These are phyloP conservation scores for Leptosphaerulina australis DNA, from an alignment of 2,329 filamentous ascomycete genomes.

Conservation along the genomic window DNA sequence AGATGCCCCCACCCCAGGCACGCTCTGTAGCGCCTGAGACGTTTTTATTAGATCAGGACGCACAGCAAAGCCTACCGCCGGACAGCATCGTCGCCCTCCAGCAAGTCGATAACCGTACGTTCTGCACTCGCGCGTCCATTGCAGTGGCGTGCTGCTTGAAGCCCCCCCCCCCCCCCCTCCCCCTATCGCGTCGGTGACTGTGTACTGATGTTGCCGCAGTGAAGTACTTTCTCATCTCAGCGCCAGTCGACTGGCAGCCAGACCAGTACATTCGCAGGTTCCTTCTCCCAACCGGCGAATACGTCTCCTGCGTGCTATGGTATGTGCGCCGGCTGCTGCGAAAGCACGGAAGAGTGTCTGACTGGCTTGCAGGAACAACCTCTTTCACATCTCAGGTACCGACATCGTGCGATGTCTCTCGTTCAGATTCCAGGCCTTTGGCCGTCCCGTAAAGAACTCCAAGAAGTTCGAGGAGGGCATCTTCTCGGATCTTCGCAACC, in stretches of 20 bases:
- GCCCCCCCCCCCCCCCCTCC: constrained; percentile 7
- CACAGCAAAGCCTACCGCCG: constrained; percentile 92
- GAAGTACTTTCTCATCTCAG: constrained; percentile 99
- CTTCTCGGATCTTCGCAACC: constrained; percentile 96
- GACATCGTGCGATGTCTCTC: constrained; percentile 98
- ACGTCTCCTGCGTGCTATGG: constrained; percentile 97
- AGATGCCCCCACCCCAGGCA: constrained; percentile 84
- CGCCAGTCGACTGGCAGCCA: constrained; percentile 94
- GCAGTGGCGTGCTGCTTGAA: constrained; percentile 22
- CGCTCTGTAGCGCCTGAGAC: constrained; percentile 83
- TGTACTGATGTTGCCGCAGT: constrained; percentile 62
- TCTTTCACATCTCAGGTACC: constrained; percentile 98
- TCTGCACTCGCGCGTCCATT: constrained; percentile 10
- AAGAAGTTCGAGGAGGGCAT: constrained; percentile 99
- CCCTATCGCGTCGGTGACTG: constrained; percentile 4
- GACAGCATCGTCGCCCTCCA: constrained; percentile 97
- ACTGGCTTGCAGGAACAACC: constrained; percentile 75
- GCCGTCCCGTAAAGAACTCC: constrained; percentile 97
- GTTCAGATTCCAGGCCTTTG: constrained; percentile 98
- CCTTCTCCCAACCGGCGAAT: constrained; percentile 94
- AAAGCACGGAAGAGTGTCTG: constrained; percentile 22
- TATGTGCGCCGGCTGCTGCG: constrained; percentile 45
- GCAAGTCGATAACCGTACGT: constrained; percentile 95
- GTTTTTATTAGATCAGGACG: constrained; percentile 96
- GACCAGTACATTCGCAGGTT: constrained; percentile 98